Evolutionary conservation across 345 rosid genomes (phyloP).

Genomic region (Rhizophora apiculata): DNA sequence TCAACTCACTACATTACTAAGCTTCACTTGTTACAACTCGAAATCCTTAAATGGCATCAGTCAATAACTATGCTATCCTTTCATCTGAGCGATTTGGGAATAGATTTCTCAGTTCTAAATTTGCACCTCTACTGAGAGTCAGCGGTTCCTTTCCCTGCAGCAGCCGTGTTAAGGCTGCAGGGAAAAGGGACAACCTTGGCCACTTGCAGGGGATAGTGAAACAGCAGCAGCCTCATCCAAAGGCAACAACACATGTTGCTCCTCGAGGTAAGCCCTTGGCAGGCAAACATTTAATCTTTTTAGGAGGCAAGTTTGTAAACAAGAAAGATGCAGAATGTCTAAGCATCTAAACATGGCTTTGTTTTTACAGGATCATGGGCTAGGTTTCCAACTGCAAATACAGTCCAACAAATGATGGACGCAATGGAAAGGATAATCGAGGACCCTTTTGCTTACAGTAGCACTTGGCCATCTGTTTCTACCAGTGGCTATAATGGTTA

Average conservation of each 20-base stretch:
- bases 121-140: neutral
- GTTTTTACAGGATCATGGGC: neutral
- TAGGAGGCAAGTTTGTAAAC: neutral
- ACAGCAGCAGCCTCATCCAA: too few species aligned
- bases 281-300: too few species aligned
- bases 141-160: neutral
- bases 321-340: neutral
- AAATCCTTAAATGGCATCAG: too few species aligned
- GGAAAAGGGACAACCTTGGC: neutral
- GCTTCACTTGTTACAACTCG: too few species aligned
- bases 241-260: too few species aligned
- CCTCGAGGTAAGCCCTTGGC: too few species aligned
- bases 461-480: too few species aligned
- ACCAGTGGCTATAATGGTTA: too few species aligned
- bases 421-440: neutral
- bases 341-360: neutral
- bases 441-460: too few species aligned
- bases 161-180: neutral
- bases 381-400: conserved; percentile 2
- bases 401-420: conserved; percentile 30
- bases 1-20: too few species aligned
- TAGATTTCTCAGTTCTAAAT: neutral
- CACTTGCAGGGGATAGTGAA: too few species aligned
- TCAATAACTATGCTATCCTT: neutral
- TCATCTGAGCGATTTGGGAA: neutral